A percentile compares a stretch with the other conserved stretches of the same genome.
phyloP scores from a whole-genome alignment of 495 filamentous ascomycete genomes.

The Penicillium lagena region DNA sequence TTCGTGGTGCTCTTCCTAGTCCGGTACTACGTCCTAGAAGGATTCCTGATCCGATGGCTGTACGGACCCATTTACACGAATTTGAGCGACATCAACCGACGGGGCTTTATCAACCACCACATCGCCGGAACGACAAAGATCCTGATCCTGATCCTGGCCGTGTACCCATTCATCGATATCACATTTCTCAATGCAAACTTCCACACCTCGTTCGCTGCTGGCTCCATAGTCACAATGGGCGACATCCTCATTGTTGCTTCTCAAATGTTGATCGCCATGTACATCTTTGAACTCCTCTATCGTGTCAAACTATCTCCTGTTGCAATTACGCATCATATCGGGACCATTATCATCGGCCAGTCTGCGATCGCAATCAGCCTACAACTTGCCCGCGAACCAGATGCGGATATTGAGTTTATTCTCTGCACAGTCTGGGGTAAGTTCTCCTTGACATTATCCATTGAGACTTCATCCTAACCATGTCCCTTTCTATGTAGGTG shows the following conservation, averaged over 20 bases:
- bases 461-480: not conserved
- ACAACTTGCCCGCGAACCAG: conserved; percentile 26
- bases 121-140: conserved; percentile 41
- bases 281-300: conserved; percentile 43
- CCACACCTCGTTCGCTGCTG: conserved; percentile 20
- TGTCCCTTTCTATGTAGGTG: conserved; percentile 19
- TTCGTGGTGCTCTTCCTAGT: conserved; percentile 36
- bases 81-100: conserved; percentile 29
- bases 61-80: conserved; percentile 31
- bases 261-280: conserved; percentile 43
- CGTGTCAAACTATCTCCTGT: conserved; percentile 35
- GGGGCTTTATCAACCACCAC: conserved; percentile 46
- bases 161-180: conserved; percentile 39
- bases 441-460: not conserved
- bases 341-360: conserved; percentile 42
- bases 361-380: conserved; percentile 40
- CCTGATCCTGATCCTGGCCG: conserved; percentile 32
- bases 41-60: conserved; percentile 26
- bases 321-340: conserved; percentile 37
- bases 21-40: conserved; percentile 38
- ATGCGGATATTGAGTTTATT: conserved; percentile 43
- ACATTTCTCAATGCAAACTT: conserved; percentile 29
- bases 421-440: conserved; percentile 45
- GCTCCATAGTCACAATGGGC: conserved; percentile 29
- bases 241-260: conserved; percentile 36